Percentiles rank a stretch among this genome's conserved stretches.
These are phyloP conservation scores for Hypoxylon sp. DNA, from an alignment of 2,329 filamentous ascomycete genomes.

Conservation along the genomic window DNA sequence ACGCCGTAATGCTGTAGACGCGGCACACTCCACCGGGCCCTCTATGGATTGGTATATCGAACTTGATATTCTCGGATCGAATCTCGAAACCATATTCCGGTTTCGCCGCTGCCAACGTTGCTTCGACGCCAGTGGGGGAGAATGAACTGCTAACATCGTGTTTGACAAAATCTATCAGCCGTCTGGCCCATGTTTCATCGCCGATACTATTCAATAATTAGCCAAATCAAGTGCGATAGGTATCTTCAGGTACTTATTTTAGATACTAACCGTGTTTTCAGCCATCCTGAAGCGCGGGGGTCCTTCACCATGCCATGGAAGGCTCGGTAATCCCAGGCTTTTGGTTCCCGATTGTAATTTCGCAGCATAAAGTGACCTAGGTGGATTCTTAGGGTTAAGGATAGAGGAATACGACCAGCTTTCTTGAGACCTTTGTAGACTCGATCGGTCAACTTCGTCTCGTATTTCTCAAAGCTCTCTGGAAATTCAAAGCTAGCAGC, in stretches of 20 bases:
- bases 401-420: constrained; percentile 29
- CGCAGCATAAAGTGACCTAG: constrained; percentile 36
- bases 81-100: constrained; percentile 40
- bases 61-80: constrained; percentile 29
- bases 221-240: neutral
- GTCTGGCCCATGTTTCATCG: constrained; percentile 11
- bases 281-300: constrained; percentile 32
- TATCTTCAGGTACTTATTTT: neutral
- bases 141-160: constrained; percentile 28
- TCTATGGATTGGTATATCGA: constrained; percentile 28
- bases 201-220: constrained; percentile 36
- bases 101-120: constrained; percentile 29
- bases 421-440: constrained; percentile 33
- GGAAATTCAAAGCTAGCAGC: neutral
- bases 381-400: constrained; percentile 27
- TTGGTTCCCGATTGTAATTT: constrained; percentile 23
- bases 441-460: constrained; percentile 16
- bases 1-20: constrained; percentile 22
- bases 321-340: constrained; percentile 24
- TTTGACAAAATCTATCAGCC: constrained; percentile 33
- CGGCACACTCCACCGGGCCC: constrained; percentile 16
- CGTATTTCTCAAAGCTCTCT: constrained; percentile 16
- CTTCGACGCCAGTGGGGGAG: constrained; percentile 22
- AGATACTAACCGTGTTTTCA: constrained; percentile 33
- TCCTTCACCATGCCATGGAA: constrained; percentile 39